A percentile compares a stretch with the other conserved stretches of the same genome.
phyloP scores from a whole-genome alignment of 495 filamentous ascomycete species.

The Polyplosphaeria fusca region DNA sequence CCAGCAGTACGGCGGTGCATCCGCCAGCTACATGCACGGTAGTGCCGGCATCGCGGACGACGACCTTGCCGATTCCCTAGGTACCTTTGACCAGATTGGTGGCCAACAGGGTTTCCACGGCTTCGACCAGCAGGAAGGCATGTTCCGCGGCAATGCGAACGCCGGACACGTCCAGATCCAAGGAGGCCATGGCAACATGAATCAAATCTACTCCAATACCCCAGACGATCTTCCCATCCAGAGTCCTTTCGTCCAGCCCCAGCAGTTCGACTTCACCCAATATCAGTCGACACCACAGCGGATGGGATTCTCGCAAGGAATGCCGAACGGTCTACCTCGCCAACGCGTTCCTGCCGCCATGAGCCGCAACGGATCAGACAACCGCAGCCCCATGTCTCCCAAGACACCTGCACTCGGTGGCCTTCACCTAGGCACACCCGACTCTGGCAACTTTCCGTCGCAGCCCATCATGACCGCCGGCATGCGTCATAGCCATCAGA shows the following conservation, averaged over 20 bases:
- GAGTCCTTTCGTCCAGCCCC: slow-evolving; percentile 70
- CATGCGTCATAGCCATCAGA: slow-evolving; percentile 69
- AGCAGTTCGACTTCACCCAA: slow-evolving; percentile 68
- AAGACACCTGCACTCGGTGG: slow-evolving; percentile 63
- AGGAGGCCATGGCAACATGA: slow-evolving; percentile 50
- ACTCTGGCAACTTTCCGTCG: slow-evolving; percentile 65
- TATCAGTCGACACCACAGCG: slow-evolving; percentile 49
- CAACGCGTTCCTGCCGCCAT: slow-evolving; percentile 48
- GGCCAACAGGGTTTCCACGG: slow-evolving; percentile 48
- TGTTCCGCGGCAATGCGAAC: slow-evolving; percentile 27
- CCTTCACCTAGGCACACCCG: slow-evolving; percentile 59
- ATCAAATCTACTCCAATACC: slow-evolving; percentile 76
- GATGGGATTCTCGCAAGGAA: slow-evolving; percentile 42
- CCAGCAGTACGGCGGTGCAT: slow-evolving; percentile 31
- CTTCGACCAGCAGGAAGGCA: slow-evolving; percentile 33
- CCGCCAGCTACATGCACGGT: slow-evolving; percentile 42
- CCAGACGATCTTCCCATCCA: slow-evolving; percentile 84
- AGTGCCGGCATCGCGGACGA: slow-evolving; percentile 60
- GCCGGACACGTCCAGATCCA: slow-evolving; percentile 16
- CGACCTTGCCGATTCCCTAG: slow-evolving; percentile 57
- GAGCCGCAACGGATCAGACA: slow-evolving; percentile 66
- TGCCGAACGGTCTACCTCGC: slow-evolving; percentile 21
- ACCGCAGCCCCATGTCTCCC: slow-evolving; percentile 74
- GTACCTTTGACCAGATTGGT: slow-evolving; percentile 30
- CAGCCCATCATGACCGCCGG: slow-evolving; percentile 65